A percentile compares a stretch with the other conserved stretches of the same genome.
Conservation (phyloP, 495 filamentous ascomycete species). For the Staphylotrichum tortipilum region DNA sequence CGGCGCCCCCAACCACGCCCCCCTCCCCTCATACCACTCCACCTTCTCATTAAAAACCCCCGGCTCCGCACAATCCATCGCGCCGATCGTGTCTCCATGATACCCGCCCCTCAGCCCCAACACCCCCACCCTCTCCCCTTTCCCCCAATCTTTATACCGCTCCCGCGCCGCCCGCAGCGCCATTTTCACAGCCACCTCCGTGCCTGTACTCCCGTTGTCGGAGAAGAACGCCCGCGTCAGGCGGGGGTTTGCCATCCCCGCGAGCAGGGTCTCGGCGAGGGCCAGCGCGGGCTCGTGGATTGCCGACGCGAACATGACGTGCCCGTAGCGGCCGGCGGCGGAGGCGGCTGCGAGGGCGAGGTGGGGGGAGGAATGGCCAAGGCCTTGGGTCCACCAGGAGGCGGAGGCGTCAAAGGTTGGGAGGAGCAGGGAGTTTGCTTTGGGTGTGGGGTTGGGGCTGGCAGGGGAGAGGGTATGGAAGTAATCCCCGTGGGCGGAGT, state of each 20-base stretch:
- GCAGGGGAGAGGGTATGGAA: slow-evolving; percentile 50
- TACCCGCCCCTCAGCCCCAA: slow-evolving; percentile 68
- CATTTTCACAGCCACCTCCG: slow-evolving; percentile 78
- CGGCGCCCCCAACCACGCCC: slow-evolving; percentile 71
- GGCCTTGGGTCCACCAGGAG: slow-evolving; percentile 81
- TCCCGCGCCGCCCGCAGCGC: slow-evolving; percentile 53
- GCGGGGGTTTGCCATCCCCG: slow-evolving; percentile 49
- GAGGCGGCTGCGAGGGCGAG: slow-evolving; percentile 64
- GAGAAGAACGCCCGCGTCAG: slow-evolving; percentile 63
- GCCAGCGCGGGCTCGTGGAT: slow-evolving; percentile 62
- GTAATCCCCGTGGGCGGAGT: slow-evolving; percentile 66
- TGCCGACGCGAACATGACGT: slow-evolving; percentile 72
- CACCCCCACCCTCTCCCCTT: slow-evolving; percentile 45
- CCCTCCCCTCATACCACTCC: slow-evolving; percentile 67
- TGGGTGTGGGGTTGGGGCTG: background rate
- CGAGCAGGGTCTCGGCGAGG: slow-evolving; percentile 52
- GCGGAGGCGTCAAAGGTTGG: slow-evolving; percentile 70
- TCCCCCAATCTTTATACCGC: slow-evolving; percentile 52
- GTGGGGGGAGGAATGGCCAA: slow-evolving; percentile 62
- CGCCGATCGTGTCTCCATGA: slow-evolving; percentile 74
- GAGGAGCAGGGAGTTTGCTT: slow-evolving; percentile 32
- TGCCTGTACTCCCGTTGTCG: slow-evolving; percentile 71
- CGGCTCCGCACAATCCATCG: slow-evolving; percentile 71
- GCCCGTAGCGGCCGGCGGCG: slow-evolving; percentile 73
- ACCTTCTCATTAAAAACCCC: slow-evolving; percentile 64